Evolutionary conservation across 2,329 filamentous ascomycete species (phyloP).

Genomic region (Didymella pinodella): DNA sequence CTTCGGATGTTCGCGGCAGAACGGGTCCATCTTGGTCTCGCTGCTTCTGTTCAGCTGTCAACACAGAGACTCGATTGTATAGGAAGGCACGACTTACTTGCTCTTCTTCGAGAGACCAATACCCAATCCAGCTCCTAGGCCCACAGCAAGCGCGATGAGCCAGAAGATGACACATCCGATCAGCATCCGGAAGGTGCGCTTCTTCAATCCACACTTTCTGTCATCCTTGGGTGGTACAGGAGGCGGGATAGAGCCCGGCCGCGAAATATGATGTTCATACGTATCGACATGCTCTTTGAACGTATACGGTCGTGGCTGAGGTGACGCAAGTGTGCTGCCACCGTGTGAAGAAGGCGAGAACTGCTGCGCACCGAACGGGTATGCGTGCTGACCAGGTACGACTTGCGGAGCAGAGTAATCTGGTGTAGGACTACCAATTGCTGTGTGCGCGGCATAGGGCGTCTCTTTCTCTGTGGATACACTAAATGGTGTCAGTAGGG

Average conservation of each 20-base stretch:
- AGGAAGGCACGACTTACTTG: conserved; percentile 26
- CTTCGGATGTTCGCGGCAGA: conserved; percentile 39
- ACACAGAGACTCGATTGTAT: background rate
- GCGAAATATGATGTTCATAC: conserved; percentile 22
- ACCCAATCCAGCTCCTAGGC: conserved; percentile 50
- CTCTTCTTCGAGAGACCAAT: conserved; percentile 37
- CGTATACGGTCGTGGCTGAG: conserved; percentile 29
- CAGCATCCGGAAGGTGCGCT: conserved; percentile 34
- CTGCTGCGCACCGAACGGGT: conserved; percentile 24
- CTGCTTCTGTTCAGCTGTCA: conserved; percentile 5
- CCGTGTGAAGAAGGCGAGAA: conserved; percentile 31
- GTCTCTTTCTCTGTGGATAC: conserved; percentile 35
- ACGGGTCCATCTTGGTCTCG: conserved; percentile 26
- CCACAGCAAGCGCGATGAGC: conserved; percentile 47
- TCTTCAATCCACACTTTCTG: conserved; percentile 39
- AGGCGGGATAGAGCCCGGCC: conserved; percentile 24
- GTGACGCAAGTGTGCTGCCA: conserved; percentile 27
- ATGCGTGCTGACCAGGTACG: conserved; percentile 27
- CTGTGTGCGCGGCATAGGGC: conserved; percentile 24
- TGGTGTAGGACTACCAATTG: conserved; percentile 24
- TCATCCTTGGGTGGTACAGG: conserved; percentile 30
- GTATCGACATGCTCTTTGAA: conserved; percentile 39
- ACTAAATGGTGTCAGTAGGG: conserved; percentile 23
- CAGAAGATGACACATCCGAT: conserved; percentile 36
- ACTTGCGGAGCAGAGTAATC: conserved; percentile 38